These are phyloP conservation scores for Quercus berberidifolia DNA, from an alignment of 306 rosid species.

Conservation along the genomic window DNA sequence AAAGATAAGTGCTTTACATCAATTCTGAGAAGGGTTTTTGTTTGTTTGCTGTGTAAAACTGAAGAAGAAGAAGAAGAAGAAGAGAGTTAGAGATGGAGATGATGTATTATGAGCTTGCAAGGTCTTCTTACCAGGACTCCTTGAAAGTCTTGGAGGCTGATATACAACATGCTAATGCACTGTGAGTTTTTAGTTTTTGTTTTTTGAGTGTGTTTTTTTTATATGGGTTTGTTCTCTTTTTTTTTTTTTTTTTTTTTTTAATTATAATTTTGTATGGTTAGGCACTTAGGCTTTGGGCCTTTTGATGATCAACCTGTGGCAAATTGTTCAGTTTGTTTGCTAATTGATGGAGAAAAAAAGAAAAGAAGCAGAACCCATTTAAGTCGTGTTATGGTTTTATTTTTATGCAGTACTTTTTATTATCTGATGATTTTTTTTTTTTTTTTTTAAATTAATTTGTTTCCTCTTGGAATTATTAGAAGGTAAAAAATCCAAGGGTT, in stretches of 20 bases:
- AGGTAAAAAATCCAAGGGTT: background rate
- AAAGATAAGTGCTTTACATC: background rate
- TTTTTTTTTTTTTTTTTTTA: background rate
- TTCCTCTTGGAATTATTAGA: background rate
- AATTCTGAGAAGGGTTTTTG: background rate
- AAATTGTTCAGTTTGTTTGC: conserved; percentile 1
- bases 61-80: conserved; percentile 4
- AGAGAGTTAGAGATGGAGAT: conserved; percentile 39
- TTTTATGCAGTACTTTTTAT: background rate
- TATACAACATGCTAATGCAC: conserved; percentile 85
- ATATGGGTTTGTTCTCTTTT: background rate
- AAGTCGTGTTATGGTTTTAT: background rate
- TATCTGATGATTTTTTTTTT: background rate
- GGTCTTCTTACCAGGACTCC: conserved; percentile 73
- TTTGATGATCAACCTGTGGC: background rate
- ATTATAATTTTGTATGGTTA: background rate
- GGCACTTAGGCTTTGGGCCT: background rate
- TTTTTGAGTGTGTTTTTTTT: background rate
- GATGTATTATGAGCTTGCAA: conserved; percentile 65
- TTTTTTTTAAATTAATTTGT: background rate
- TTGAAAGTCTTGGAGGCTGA: conserved; percentile 81
- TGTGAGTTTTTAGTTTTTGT: conserved; percentile 42
- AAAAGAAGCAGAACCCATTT: background rate
- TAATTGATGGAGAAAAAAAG: background rate
- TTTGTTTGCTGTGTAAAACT: background rate